A percentile compares a stretch with the other conserved stretches of the same genome.
phyloP scores from a whole-genome alignment of 768 basidiomycete genomes.

The Pholiota microspora region DNA sequence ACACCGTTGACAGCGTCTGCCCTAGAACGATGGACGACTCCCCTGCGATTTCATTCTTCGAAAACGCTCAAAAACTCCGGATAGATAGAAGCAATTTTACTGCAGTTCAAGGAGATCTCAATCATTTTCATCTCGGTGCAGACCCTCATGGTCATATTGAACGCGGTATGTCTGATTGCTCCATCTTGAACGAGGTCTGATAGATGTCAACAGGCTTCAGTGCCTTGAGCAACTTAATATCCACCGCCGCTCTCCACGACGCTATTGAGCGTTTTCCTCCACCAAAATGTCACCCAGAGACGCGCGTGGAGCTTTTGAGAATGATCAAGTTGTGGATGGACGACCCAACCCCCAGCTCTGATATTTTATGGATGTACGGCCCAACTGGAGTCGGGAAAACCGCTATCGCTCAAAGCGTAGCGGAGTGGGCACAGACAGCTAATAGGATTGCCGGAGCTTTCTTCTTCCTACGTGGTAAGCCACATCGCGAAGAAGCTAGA shows the following conservation, averaged over 20 bases:
- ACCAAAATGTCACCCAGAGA: constrained; percentile 16
- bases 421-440: constrained; percentile 4
- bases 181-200: background rate
- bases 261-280: background rate
- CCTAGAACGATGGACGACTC: background rate
- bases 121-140: background rate
- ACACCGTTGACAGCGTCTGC: background rate
- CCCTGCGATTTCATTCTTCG: background rate
- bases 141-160: background rate
- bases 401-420: constrained; percentile 17
- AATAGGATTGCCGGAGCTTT: constrained; percentile 7
- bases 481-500: constrained; percentile 3
- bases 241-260: constrained; percentile 11
- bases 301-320: constrained; percentile 11
- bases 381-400: constrained; percentile 21
- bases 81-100: background rate
- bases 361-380: constrained; percentile 20
- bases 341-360: background rate
- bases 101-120: background rate
- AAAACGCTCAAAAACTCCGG: background rate
- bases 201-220: constrained; percentile 1
- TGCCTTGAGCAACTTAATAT: constrained; percentile 8
- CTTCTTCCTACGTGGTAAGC: constrained; percentile 7
- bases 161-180: background rate
- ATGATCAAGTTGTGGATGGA: constrained; percentile 13